A percentile compares a stretch with the other conserved stretches of the same genome.
phyloP scores from a whole-genome alignment of 164 flowering plant genomes.

The Chimonanthus salicifolius region DNA sequence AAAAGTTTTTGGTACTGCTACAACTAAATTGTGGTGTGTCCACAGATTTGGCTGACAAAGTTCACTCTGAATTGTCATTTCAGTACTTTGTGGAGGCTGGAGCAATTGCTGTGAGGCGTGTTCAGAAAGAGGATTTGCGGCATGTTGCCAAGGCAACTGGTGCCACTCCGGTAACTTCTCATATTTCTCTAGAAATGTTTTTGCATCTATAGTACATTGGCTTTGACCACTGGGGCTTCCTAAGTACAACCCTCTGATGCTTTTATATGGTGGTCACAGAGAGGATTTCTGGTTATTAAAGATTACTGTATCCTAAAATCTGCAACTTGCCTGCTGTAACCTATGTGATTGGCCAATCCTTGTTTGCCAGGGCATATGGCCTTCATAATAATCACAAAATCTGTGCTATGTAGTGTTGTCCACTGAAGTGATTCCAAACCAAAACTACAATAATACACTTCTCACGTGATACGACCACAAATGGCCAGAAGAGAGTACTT shows the following conservation, averaged over 20 bases:
- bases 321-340: neutral
- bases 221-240: neutral
- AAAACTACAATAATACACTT: no score
- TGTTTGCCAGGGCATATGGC: neutral
- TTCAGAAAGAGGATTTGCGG: conserved; percentile 91
- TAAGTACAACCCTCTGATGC: neutral
- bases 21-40: neutral
- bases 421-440: no score
- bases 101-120: conserved; percentile 98
- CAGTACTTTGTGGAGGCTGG: conserved; percentile 99
- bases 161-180: conserved; percentile 66
- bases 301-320: neutral
- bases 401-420: no score
- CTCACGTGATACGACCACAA: no score
- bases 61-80: conserved; percentile 6
- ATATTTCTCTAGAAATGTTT: neutral
- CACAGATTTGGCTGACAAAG: neutral
- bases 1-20: no score
- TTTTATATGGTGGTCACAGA: neutral
- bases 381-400: neutral
- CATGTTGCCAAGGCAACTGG: conserved; percentile 99
- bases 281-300: neutral
- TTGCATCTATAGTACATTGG: neutral
- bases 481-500: no score
- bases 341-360: neutral